phyloP scores from a whole-genome alignment of 768 basidiomycete genomes.

The Naematelia encephala region DNA sequence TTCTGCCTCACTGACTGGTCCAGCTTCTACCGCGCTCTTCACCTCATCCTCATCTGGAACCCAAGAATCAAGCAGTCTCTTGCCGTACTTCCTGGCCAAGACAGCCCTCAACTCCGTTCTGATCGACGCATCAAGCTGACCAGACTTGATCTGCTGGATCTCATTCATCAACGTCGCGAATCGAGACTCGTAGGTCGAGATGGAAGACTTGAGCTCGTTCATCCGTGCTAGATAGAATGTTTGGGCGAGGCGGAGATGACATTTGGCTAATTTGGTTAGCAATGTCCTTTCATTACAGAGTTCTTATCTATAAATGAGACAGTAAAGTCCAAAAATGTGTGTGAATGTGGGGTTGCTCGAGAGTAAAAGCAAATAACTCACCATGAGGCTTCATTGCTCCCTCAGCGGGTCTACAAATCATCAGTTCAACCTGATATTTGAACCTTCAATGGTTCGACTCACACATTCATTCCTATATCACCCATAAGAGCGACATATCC shows the following conservation, averaged over 20 bases:
- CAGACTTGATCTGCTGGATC: conserved; percentile 71
- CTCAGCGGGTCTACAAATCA: conserved; percentile 50
- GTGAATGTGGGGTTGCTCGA: too few relatives aligned
- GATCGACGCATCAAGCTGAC: conserved; percentile 65
- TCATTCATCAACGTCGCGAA: conserved; percentile 77
- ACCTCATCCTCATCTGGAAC: conserved; percentile 28
- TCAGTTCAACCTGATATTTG: not conserved
- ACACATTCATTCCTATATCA: conserved; percentile 62
- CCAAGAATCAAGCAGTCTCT: conserved; percentile 37
- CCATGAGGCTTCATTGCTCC: conserved; percentile 59
- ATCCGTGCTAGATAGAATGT: conserved; percentile 69
- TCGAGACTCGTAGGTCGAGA: conserved; percentile 67
- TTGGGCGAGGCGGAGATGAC: conserved; percentile 69
- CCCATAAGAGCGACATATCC: conserved; percentile 68
- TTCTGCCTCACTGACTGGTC: conserved; percentile 3
- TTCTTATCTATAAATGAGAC: too few relatives aligned
- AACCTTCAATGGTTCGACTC: conserved; percentile 7
- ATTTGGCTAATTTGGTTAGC: too few relatives aligned
- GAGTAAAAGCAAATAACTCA: conserved; percentile 41
- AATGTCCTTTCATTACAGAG: too few relatives aligned
- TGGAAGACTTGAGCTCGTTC: conserved; percentile 67
- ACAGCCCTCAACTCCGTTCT: conserved; percentile 48
- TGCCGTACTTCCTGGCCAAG: conserved; percentile 34
- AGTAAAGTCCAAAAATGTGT: not conserved
- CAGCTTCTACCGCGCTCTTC: conserved; percentile 19